Conservation (phyloP, 345 rosid genomes). For the Populus davidiana region DNA sequence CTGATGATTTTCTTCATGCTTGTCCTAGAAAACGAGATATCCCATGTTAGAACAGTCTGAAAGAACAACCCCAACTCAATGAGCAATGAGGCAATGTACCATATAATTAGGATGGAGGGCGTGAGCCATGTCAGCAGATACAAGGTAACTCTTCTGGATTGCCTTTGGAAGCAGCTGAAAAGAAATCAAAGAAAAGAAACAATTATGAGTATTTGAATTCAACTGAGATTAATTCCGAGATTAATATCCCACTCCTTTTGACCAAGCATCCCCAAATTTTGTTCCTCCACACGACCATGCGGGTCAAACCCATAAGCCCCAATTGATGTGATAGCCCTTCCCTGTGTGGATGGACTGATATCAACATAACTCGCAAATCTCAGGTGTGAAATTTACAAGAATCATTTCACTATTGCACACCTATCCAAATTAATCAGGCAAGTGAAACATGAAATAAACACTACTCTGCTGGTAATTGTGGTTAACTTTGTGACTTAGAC, state of each 20-base stretch:
- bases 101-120: constrained; percentile 91
- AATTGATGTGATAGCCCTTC: background rate
- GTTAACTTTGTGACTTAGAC: background rate
- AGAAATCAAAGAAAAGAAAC: constrained; percentile 11
- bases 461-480: background rate
- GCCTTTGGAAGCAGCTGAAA: constrained; percentile 80
- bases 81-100: constrained; percentile 36
- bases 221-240: background rate
- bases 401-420: background rate
- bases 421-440: background rate
- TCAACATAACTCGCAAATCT: background rate
- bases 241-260: background rate
- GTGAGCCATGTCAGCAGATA: constrained; percentile 98
- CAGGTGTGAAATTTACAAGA: background rate
- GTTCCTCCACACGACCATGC: background rate
- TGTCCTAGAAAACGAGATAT: constrained; percentile 53
- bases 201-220: background rate
- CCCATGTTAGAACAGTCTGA: constrained; percentile 19
- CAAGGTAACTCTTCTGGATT: constrained; percentile 79
- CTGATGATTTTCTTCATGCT: constrained; percentile 95
- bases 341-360: background rate
- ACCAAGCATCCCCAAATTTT: background rate
- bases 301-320: background rate
- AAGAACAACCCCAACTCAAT: background rate
- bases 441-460: background rate